These are phyloP conservation scores for Gnaphalium uliginosum DNA, from an alignment of 129 eudicot species.

Conservation along the genomic window DNA sequence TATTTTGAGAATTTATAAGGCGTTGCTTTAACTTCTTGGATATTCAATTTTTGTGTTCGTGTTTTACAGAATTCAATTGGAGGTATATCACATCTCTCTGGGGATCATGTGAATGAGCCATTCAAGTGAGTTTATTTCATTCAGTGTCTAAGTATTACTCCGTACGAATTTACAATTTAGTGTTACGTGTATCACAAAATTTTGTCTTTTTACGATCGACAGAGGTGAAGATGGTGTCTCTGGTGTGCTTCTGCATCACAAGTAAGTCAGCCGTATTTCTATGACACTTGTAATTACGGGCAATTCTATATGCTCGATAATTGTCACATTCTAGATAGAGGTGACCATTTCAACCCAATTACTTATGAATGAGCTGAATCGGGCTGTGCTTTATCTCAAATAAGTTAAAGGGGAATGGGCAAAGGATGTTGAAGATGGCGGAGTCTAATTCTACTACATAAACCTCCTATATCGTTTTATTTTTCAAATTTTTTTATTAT, in stretches of 20 bases:
- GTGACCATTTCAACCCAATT: not conserved
- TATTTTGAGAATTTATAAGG: not conserved
- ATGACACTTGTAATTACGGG: not conserved
- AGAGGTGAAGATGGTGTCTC: conserved; percentile 96
- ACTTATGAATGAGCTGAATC: too few relatives aligned
- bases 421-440: not conserved
- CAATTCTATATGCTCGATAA: not conserved
- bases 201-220: conserved; percentile 5
- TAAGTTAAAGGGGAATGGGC: not conserved
- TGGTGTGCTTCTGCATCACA: conserved; percentile 95
- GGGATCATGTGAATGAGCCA: conserved; percentile 95
- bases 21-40: conserved; percentile 1
- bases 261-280: conserved; percentile 52
- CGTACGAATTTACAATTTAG: not conserved
- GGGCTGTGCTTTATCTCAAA: not conserved
- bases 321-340: not conserved
- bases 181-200: not conserved
- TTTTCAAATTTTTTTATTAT: not conserved
- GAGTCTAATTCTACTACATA: not conserved
- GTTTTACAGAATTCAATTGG: conserved; percentile 83
- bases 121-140: conserved; percentile 56
- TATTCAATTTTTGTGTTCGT: conserved; percentile 2
- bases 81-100: conserved; percentile 89
- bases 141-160: not conserved
- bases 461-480: not conserved